Percentiles rank a stretch among this genome's conserved stretches.
phyloP scores from a whole-genome alignment of 2,329 filamentous ascomycete genomes.

The Pleomassaria siparia region DNA sequence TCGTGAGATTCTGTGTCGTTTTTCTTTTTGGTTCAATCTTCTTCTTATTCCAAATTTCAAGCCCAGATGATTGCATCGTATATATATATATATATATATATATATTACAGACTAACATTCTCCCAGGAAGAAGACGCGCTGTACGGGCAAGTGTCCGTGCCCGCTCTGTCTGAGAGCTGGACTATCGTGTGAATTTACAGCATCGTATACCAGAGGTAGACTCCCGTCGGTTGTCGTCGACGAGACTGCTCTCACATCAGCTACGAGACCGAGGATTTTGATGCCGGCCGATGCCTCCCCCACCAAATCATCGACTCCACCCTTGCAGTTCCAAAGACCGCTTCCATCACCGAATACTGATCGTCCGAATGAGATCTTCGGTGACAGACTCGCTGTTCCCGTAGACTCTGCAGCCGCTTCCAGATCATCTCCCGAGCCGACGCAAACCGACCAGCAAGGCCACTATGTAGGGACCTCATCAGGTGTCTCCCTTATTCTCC shows the following conservation, averaged over 20 bases:
- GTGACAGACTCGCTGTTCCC: slow-evolving; percentile 17
- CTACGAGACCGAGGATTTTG: slow-evolving; percentile 17
- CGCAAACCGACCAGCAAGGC: slow-evolving; percentile 50
- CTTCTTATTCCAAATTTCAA: not conserved
- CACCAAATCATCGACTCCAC: slow-evolving; percentile 14
- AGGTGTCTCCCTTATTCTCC: slow-evolving; percentile 52
- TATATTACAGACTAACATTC: slow-evolving; percentile 19
- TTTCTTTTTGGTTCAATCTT: no score
- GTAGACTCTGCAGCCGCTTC: slow-evolving; percentile 25
- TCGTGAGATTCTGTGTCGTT: no score
- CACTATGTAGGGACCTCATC: slow-evolving; percentile 53
- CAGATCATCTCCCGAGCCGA: slow-evolving; percentile 49
- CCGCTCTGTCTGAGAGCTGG: slow-evolving; percentile 33
- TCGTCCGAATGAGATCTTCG: slow-evolving; percentile 16
- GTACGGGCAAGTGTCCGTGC: slow-evolving; percentile 40
- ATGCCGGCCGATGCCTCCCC: slow-evolving; percentile 9
- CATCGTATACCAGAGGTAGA: slow-evolving; percentile 52
- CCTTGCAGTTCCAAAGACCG: slow-evolving; percentile 21
- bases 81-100: not conserved
- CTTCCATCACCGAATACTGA: slow-evolving; percentile 19
- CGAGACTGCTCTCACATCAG: slow-evolving; percentile 28
- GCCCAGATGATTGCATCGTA: not conserved
- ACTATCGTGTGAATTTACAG: slow-evolving; percentile 52
- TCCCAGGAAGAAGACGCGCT: slow-evolving; percentile 41
- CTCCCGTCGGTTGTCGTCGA: slow-evolving; percentile 45